phyloP scores from a whole-genome alignment of 2,329 filamentous ascomycete species.

The Cordyceps fumosorosea region DNA sequence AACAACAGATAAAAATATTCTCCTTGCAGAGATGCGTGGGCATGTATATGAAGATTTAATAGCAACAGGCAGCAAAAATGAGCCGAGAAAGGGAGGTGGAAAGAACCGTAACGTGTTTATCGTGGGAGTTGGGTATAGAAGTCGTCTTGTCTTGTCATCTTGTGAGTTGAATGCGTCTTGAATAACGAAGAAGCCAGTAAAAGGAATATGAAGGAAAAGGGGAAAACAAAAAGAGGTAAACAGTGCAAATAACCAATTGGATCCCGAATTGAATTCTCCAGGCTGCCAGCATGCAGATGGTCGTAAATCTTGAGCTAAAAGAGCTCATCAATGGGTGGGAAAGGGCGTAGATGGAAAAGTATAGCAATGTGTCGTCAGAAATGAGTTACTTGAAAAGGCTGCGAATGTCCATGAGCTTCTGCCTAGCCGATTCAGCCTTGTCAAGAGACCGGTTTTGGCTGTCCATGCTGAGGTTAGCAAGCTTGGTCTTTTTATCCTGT shows the following conservation, averaged over 20 bases:
- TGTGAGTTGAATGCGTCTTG: not conserved
- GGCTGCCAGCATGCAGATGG: not conserved
- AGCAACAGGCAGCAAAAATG: not conserved
- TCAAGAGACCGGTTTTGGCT: slow-evolving; percentile 47
- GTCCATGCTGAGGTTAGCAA: slow-evolving; percentile 83
- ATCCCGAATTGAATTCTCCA: not conserved
- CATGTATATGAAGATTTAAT: slow-evolving; percentile 7
- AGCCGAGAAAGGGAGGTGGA: not conserved
- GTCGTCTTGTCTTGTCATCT: not conserved
- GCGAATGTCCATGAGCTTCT: slow-evolving; percentile 53
- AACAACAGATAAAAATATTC: not conserved
- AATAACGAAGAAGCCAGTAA: slow-evolving; percentile 12
- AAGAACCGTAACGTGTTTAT: not conserved
- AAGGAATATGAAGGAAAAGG: slow-evolving; percentile 9
- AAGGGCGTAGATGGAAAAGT: not conserved
- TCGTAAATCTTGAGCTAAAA: not conserved
- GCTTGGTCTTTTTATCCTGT: slow-evolving; percentile 85
- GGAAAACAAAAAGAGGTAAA: not conserved
- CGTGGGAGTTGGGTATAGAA: slow-evolving; percentile 12
- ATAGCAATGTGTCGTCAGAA: not conserved
- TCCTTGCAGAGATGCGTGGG: slow-evolving; percentile 10
- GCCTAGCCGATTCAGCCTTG: slow-evolving; percentile 49
- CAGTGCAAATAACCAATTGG: not conserved
- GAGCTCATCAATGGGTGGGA: not conserved
- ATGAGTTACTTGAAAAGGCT: slow-evolving; percentile 47